These are phyloP conservation scores for Penicillium coffeae DNA, from an alignment of 495 filamentous ascomycete genomes.

Conservation along the genomic window DNA sequence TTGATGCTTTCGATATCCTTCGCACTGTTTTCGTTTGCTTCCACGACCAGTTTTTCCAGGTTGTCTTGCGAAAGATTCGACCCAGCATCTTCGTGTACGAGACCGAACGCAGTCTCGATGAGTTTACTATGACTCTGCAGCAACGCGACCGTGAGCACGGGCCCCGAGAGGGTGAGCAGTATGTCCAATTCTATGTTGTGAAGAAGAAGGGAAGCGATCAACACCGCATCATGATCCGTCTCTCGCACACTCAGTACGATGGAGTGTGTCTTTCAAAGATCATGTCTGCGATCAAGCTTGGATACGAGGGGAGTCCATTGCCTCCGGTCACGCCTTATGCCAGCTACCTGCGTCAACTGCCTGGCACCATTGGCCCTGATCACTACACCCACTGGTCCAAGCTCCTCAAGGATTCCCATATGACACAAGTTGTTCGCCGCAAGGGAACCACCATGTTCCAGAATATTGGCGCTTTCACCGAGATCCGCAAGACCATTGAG, in stretches of 20 bases:
- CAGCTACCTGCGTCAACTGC: slow-evolving; percentile 52
- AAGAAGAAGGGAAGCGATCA: slow-evolving; percentile 43
- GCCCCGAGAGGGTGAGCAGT: slow-evolving; percentile 58
- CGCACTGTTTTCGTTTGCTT: slow-evolving; percentile 64
- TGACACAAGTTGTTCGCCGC: slow-evolving; percentile 43
- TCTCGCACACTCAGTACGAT: slow-evolving; percentile 75
- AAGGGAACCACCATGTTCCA: slow-evolving; percentile 36
- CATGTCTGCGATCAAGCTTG: slow-evolving; percentile 49
- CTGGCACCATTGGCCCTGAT: slow-evolving; percentile 40
- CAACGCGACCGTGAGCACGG: slow-evolving; percentile 46
- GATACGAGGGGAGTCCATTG: slow-evolving; percentile 48
- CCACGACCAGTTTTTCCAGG: slow-evolving; percentile 54
- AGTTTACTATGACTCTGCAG: slow-evolving; percentile 48
- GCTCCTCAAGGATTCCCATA: slow-evolving; percentile 41
- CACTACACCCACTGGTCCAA: slow-evolving; percentile 52
- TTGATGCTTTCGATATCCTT: slow-evolving; percentile 60
- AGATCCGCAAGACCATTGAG: slow-evolving; percentile 37
- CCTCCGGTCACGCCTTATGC: slow-evolving; percentile 51
- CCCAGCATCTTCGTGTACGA: slow-evolving; percentile 52
- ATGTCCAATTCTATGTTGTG: slow-evolving; percentile 59
- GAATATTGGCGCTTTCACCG: slow-evolving; percentile 34
- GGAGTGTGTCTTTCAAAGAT: slow-evolving; percentile 64
- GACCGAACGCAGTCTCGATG: slow-evolving; percentile 47
- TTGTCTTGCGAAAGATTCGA: slow-evolving; percentile 54
- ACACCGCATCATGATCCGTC: slow-evolving; percentile 59